Evolutionary conservation across 345 rosid genomes (phyloP).

Genomic region (Cardamine occulta): DNA sequence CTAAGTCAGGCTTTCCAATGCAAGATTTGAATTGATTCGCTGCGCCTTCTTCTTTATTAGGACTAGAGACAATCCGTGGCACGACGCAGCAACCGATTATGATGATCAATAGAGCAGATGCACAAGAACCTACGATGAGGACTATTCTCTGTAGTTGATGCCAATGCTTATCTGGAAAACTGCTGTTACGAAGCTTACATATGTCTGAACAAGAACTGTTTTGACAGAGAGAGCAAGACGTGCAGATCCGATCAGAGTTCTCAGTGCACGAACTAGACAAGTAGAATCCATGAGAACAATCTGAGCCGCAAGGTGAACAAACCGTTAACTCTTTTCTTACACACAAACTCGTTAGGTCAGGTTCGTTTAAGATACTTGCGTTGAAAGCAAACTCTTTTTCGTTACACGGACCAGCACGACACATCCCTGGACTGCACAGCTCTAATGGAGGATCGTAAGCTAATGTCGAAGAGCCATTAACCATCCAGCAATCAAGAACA

Average conservation of each 20-base stretch:
- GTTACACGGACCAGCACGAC: constrained; percentile 60
- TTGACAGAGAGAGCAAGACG: constrained; percentile 91
- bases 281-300: constrained; percentile 79
- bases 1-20: constrained; percentile 60
- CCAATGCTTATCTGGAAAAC: constrained; percentile 56
- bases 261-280: constrained; percentile 73
- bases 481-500: constrained; percentile 87
- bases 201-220: constrained; percentile 75
- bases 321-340: constrained; percentile 66
- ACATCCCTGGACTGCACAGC: constrained; percentile 86
- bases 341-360: constrained; percentile 74
- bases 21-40: constrained; percentile 58
- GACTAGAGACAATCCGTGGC: constrained; percentile 44
- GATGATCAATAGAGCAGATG: constrained; percentile 51
- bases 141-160: constrained; percentile 50
- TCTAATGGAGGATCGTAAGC: constrained; percentile 83
- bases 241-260: constrained; percentile 75
- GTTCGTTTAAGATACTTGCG: constrained; percentile 81
- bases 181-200: constrained; percentile 56
- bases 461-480: constrained; percentile 47
- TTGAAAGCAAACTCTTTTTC: constrained; percentile 71
- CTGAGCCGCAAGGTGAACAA: constrained; percentile 74
- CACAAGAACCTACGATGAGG: constrained; percentile 55
- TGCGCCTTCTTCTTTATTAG: constrained; percentile 53
- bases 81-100: constrained; percentile 55